phyloP scores from a whole-genome alignment of 2,329 filamentous ascomycete genomes.

The Talaromyces sp. region DNA sequence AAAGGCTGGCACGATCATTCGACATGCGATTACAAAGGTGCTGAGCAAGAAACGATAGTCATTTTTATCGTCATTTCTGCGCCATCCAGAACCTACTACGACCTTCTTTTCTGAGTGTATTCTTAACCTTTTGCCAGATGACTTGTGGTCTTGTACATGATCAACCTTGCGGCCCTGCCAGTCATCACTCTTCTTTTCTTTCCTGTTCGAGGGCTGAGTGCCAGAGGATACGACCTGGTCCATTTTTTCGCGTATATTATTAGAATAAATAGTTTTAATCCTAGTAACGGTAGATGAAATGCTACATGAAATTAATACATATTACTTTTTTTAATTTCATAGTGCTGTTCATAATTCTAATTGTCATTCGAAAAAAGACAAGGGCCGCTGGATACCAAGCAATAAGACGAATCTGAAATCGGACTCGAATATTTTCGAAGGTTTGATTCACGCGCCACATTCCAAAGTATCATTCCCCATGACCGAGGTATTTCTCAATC shows the following conservation, averaged over 20 bases:
- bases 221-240: not conserved
- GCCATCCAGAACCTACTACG: too few relatives aligned
- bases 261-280: constrained; percentile 11
- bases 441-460: not conserved
- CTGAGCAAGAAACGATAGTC: constrained; percentile 55
- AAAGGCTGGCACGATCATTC: constrained; percentile 80
- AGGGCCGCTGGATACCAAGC: not conserved
- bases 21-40: constrained; percentile 91
- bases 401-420: not conserved
- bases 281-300: not conserved
- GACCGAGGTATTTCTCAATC: not conserved
- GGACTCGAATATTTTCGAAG: too few relatives aligned
- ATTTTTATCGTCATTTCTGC: constrained; percentile 12
- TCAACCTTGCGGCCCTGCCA: not conserved
- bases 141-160: not conserved
- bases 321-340: not conserved
- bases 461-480: not conserved
- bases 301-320: not conserved
- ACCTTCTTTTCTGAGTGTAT: constrained; percentile 9
- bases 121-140: constrained; percentile 9
- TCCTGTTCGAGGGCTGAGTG: not conserved
- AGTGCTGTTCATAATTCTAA: too few relatives aligned
- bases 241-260: not conserved
- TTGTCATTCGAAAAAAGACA: not conserved
- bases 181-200: not conserved